Evolutionary conservation across 495 filamentous ascomycete species (phyloP), one percentile per base, ranked within the genome.

Genomic region (Penicillium paxilli): DNA sequence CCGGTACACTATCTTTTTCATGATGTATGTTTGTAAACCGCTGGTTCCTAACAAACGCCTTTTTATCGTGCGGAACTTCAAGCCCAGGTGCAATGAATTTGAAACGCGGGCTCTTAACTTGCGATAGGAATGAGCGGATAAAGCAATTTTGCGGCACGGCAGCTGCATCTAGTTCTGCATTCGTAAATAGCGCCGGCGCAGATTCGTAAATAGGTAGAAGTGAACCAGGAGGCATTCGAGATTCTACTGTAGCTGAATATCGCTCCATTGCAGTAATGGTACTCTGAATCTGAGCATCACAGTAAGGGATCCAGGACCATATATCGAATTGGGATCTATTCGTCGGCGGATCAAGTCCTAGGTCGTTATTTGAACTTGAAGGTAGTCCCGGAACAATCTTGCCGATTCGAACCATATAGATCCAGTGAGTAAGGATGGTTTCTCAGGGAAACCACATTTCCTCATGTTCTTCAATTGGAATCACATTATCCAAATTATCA

Each of bases 341-440:
- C 22, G n/a, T 37, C 47, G 35, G 32, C 8, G 46, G 47, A 32
- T 35, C 52, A 40, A n/a, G n/a, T n/a, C n/a, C n/a, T n/a, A n/a
- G n/a, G n/a, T 14, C 28, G 9, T 9, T 11, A 10, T 3, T 3
- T 3, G 3, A 3, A 10, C 28, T 12, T 32, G 46, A 14, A 44
- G 44, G 45, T 33, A 45, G 47, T 24, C 35, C 38, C 10, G 52
- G 44, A 26, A 37, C 28, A 24, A 55, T 21, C 3, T 69, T 75
- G 8, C 66, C 69, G 11, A 74, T 51, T 1, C 49, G 59, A 23
- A 68, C 35, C 28, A 70, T 50, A 9, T 57, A n/a, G 21, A 73
- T 66, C 71, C 68, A 75, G 16, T 74, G 62, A n/a, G 57, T 63
- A 5, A 75, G 63, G 14, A 75, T 56, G 0, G 71, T 75, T 59